These are phyloP conservation scores for Viola pubescens DNA, from an alignment of 441 rosid species.

Conservation along the genomic window DNA sequence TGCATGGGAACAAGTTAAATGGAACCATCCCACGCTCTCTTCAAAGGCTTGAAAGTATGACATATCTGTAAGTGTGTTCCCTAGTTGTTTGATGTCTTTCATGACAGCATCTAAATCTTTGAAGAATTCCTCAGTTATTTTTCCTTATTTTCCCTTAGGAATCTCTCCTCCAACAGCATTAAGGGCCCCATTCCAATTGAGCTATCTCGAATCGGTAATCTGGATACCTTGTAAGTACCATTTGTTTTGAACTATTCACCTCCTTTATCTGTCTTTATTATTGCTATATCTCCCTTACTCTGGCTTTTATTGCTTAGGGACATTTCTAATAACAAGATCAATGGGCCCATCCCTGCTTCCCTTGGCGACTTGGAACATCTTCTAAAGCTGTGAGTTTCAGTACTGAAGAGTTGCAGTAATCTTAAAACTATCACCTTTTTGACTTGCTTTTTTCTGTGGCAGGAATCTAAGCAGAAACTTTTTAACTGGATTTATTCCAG, in stretches of 20 bases:
- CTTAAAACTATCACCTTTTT: conserved; percentile 7
- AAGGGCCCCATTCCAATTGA: conserved; percentile 72
- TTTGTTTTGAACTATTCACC: conserved; percentile 1
- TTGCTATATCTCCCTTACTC: neutral
- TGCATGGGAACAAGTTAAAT: conserved; percentile 69
- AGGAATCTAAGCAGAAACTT: conserved; percentile 86
- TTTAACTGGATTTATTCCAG: conserved; percentile 64
- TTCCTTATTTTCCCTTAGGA: conserved; percentile 29
- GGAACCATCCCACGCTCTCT: conserved; percentile 73
- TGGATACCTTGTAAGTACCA: conserved; percentile 71
- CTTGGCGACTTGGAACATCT: conserved; percentile 97
- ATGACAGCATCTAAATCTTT: neutral
- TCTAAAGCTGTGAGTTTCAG: conserved; percentile 62
- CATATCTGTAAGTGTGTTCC: conserved; percentile 59
- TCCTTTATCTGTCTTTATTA: conserved; percentile 4
- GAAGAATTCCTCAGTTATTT: neutral
- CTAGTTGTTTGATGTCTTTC: neutral
- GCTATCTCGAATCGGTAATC: conserved; percentile 85
- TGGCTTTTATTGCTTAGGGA: conserved; percentile 41
- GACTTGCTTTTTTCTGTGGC: conserved; percentile 9
- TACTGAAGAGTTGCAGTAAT: neutral
- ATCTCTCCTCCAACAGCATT: conserved; percentile 70
- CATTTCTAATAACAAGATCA: conserved; percentile 69
- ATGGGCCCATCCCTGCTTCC: conserved; percentile 73
- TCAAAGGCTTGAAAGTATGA: conserved; percentile 82